These are phyloP conservation scores for Leccinum arenicola DNA, from an alignment of 768 basidiomycete genomes.

Conservation along the genomic window DNA sequence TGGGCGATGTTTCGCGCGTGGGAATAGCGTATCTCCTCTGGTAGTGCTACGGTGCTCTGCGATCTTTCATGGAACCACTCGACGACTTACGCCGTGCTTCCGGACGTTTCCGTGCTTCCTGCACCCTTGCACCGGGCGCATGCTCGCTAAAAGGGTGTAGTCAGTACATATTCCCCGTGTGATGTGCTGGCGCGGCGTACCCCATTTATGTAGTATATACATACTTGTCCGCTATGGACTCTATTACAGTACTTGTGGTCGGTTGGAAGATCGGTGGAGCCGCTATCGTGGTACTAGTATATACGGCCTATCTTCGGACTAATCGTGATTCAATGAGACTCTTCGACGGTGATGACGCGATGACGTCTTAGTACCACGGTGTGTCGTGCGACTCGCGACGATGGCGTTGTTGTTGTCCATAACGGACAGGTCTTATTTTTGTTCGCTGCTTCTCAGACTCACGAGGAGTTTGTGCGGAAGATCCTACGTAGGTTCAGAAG, in stretches of 20 bases:
- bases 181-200: constrained; percentile 1
- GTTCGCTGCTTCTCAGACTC: not conserved
- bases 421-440: not conserved
- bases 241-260: constrained; percentile 3
- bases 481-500: not conserved
- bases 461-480: not conserved
- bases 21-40: not conserved
- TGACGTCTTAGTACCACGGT: not conserved
- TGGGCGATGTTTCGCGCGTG: not conserved
- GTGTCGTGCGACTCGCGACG: not conserved
- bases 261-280: not conserved
- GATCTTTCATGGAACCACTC: not conserved
- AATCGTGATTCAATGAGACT: not conserved
- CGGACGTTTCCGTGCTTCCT: not conserved
- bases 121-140: not conserved
- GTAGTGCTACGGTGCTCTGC: not conserved
- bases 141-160: constrained; percentile 2
- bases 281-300: constrained; percentile 1
- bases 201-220: constrained; percentile 6
- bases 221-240: constrained; percentile 4
- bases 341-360: not conserved
- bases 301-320: not conserved
- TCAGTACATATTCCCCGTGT: not conserved
- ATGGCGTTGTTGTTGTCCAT: not conserved
- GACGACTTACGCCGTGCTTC: not conserved